These are phyloP conservation scores for Ceratocystis destructans DNA, from an alignment of 2,329 filamentous ascomycete genomes.

Conservation along the genomic window DNA sequence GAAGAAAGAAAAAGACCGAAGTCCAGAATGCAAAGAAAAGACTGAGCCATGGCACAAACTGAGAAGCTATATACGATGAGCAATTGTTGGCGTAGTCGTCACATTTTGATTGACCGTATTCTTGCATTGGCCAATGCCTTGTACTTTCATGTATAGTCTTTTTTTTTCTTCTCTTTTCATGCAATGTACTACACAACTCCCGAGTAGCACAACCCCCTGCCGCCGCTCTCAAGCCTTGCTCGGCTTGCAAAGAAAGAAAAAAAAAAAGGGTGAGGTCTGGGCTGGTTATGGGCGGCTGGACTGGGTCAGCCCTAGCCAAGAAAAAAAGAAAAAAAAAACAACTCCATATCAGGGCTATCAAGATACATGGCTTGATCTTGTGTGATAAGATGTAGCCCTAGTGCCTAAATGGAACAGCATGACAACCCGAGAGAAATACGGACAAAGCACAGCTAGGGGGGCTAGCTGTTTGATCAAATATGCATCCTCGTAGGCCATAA, in stretches of 20 bases:
- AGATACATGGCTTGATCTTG: background rate
- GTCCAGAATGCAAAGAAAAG: background rate
- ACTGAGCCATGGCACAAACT: background rate
- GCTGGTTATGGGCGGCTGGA: background rate
- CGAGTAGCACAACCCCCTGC: background rate
- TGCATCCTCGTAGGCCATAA: background rate
- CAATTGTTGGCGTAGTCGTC: background rate
- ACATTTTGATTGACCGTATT: too few species aligned
- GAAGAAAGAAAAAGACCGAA: background rate
- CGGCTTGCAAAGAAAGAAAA: too few species aligned
- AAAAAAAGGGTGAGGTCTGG: background rate
- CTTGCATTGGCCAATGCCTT: background rate
- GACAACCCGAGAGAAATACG: background rate
- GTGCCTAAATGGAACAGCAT: background rate
- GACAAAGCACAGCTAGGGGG: background rate
- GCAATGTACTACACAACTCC: background rate
- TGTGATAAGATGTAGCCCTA: background rate
- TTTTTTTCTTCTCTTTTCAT: background rate
- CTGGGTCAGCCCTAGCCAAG: background rate
- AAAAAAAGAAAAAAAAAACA: too few species aligned
- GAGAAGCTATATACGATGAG: background rate
- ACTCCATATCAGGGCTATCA: background rate
- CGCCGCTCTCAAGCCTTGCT: background rate
- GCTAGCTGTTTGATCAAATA: background rate
- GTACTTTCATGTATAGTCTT: background rate